Percentiles rank a stretch among this genome's conserved stretches.
Evolutionary conservation across 352 stramenopile species (phyloP).

Genomic region (Globisporangium emineosum): DNA sequence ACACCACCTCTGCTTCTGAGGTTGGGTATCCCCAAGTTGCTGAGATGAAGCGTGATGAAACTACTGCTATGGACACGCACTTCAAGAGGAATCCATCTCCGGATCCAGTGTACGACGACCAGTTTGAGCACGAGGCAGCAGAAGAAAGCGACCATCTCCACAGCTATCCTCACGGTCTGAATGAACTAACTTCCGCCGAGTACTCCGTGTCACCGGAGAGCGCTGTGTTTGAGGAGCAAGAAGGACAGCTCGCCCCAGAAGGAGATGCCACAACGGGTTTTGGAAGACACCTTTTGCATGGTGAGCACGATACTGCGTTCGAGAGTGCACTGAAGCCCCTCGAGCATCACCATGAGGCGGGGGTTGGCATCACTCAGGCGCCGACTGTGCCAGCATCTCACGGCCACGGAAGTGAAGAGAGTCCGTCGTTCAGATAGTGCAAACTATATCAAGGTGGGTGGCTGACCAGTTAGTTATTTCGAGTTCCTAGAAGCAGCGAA

Average conservation of each 20-base stretch:
- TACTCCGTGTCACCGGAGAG: not conserved
- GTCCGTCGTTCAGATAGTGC: too few relatives aligned
- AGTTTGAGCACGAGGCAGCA: not conserved
- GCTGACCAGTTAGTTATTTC: too few relatives aligned
- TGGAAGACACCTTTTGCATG: too few relatives aligned
- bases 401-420: not conserved
- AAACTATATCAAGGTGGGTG: too few relatives aligned
- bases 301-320: not conserved
- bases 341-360: not conserved
- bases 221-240: not conserved
- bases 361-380: not conserved
- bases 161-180: not conserved
- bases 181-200: not conserved
- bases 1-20: not conserved
- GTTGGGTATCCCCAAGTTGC: not conserved
- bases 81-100: not conserved
- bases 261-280: not conserved
- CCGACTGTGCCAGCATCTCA: not conserved
- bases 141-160: not conserved
- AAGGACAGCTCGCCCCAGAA: too few relatives aligned
- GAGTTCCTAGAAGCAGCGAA: too few relatives aligned
- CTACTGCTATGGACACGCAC: not conserved
- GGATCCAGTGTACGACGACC: conserved; percentile 5
- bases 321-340: not conserved
- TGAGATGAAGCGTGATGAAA: not conserved